These are phyloP conservation scores for Fraxinus latifolia DNA, from an alignment of 305 asterid species.

Conservation along the genomic window DNA sequence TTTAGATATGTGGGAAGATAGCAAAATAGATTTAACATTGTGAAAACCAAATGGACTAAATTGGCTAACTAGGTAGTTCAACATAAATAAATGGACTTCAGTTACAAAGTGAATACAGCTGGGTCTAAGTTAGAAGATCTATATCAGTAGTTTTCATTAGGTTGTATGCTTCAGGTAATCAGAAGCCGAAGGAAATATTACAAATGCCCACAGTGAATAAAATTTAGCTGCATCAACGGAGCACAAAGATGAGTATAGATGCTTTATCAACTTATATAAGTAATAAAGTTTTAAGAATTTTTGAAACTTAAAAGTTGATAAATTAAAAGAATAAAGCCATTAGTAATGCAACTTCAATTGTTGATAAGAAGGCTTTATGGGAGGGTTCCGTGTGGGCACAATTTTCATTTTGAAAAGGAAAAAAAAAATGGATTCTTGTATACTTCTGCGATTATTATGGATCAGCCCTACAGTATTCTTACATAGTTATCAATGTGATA, in stretches of 20 bases:
- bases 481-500: conserved; percentile 1
- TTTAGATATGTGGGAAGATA: neutral
- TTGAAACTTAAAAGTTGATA: neutral
- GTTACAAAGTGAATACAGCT: neutral
- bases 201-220: neutral
- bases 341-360: conserved; percentile 1
- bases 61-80: conserved; percentile 9
- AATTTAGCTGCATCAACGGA: neutral
- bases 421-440: neutral
- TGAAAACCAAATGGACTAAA: neutral
- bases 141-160: neutral
- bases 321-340: neutral
- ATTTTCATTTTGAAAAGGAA: neutral
- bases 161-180: neutral
- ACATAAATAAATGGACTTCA: conserved; percentile 8
- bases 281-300: neutral
- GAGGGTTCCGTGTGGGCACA: conserved; percentile 4
- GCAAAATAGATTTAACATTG: neutral
- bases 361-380: conserved; percentile 20
- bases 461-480: neutral
- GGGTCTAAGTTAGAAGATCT: neutral
- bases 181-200: neutral
- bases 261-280: neutral
- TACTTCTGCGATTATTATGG: conserved; percentile 2
- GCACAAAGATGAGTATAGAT: neutral